Conservation (phyloP, 1,284 basidiomycete species). For the Neonothopanus nambi region DNA sequence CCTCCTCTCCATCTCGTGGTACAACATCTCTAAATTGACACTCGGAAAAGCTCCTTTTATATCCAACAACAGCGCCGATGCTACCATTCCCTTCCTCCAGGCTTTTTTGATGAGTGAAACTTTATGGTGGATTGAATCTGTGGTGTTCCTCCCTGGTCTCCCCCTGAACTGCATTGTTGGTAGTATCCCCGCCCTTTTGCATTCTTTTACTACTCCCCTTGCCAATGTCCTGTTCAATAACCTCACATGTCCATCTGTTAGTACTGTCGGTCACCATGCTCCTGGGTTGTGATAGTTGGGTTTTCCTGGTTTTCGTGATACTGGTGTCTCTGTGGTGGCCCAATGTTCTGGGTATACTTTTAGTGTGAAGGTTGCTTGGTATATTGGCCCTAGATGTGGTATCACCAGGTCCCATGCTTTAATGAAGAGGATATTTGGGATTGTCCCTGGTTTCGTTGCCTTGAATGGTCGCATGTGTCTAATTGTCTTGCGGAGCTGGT, state of each 20-base stretch:
- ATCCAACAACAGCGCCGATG: conserved; percentile 33
- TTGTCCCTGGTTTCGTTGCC: conserved; percentile 28
- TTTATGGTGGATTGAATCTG: conserved; percentile 35
- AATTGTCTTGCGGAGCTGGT: conserved; percentile 20
- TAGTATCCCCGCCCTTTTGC: conserved; percentile 27
- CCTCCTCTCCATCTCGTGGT: conserved; percentile 30
- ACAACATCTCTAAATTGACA: conserved; percentile 23
- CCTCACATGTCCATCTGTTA: conserved; percentile 27
- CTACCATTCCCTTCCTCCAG: conserved; percentile 30
- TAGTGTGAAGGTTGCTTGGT: conserved; percentile 22
- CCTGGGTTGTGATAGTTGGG: conserved; percentile 27
- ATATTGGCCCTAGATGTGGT: conserved; percentile 26
- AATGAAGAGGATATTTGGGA: conserved; percentile 33
- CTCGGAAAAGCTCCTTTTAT: conserved; percentile 35
- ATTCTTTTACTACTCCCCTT: conserved; percentile 23
- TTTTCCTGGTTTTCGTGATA: conserved; percentile 32
- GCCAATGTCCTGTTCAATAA: conserved; percentile 27
- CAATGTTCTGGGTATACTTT: conserved; percentile 21
- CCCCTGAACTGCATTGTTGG: conserved; percentile 34
- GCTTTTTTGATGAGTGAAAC: conserved; percentile 28
- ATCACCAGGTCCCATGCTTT: conserved; percentile 18
- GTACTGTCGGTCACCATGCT: conserved; percentile 31
- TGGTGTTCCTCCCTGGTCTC: conserved; percentile 33
- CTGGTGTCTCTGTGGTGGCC: conserved; percentile 18
- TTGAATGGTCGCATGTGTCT: conserved; percentile 28